These are phyloP conservation scores for Podospora anserina DNA, from an alignment of 495 filamentous ascomycete genomes.

Conservation along the genomic window DNA sequence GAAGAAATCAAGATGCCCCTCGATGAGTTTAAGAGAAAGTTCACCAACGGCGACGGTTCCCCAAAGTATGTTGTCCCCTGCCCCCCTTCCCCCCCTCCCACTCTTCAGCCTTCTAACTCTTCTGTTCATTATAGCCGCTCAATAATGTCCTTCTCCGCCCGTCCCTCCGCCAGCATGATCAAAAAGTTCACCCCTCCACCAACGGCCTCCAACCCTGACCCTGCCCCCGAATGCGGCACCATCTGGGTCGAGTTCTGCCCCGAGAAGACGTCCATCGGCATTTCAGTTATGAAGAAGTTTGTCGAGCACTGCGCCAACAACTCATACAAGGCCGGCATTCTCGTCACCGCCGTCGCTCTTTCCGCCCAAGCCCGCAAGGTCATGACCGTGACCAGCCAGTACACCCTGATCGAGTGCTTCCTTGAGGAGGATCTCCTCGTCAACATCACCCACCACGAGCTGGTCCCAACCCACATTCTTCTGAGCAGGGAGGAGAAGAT, in stretches of 20 bases:
- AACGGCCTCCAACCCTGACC: slow-evolving; percentile 61
- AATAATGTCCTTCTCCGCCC: slow-evolving; percentile 80
- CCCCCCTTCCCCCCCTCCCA: slow-evolving; percentile 21
- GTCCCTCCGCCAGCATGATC: slow-evolving; percentile 78
- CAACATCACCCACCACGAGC: slow-evolving; percentile 97
- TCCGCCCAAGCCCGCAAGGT: slow-evolving; percentile 81
- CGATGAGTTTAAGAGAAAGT: slow-evolving; percentile 66
- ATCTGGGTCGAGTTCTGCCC: slow-evolving; percentile 90
- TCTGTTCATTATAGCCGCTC: slow-evolving; percentile 56
- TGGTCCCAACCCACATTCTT: slow-evolving; percentile 90
- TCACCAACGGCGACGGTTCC: slow-evolving; percentile 63
- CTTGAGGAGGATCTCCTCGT: slow-evolving; percentile 92
- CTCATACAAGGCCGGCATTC: slow-evolving; percentile 83
- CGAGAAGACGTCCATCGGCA: slow-evolving; percentile 69
- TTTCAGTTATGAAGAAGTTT: slow-evolving; percentile 87
- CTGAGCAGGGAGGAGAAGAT: slow-evolving; percentile 87
- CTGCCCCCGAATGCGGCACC: slow-evolving; percentile 69
- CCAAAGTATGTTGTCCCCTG: slow-evolving; percentile 56
- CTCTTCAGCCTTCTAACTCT: slow-evolving; percentile 4
- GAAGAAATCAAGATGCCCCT: slow-evolving; percentile 82
- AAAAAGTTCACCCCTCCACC: slow-evolving; percentile 70
- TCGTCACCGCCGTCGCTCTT: slow-evolving; percentile 77
- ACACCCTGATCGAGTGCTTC: slow-evolving; percentile 86
- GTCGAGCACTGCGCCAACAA: slow-evolving; percentile 71
- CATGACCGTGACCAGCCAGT: slow-evolving; percentile 63